phyloP scores from a whole-genome alignment of 2,329 filamentous ascomycete species.

The Neofusicoccum umdonicola region DNA sequence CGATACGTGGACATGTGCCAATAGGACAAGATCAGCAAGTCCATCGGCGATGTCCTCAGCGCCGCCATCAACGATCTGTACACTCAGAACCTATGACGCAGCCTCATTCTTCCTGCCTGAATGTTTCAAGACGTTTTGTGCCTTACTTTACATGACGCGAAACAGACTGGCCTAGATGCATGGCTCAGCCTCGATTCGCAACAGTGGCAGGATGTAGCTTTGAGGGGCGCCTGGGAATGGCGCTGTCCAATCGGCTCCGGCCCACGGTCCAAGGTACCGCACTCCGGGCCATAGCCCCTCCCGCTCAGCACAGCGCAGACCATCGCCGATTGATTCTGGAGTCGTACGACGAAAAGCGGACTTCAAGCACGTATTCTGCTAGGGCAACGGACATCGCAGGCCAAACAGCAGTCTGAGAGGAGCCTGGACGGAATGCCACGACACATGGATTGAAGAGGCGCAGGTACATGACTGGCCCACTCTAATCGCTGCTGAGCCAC shows the following conservation, averaged over 20 bases:
- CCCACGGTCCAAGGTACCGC: constrained; percentile 1
- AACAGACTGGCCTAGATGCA: not conserved
- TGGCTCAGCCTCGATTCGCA: not conserved
- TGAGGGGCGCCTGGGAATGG: not conserved
- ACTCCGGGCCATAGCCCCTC: not conserved
- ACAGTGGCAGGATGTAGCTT: not conserved
- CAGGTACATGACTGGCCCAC: not conserved
- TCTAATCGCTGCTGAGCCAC: not conserved
- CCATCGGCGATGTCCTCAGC: not conserved
- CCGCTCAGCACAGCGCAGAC: not conserved
- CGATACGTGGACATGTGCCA: not conserved
- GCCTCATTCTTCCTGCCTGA: not conserved
- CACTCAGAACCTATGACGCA: not conserved
- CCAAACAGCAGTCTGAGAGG: not conserved
- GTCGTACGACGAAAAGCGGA: constrained; percentile 7
- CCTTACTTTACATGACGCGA: not conserved
- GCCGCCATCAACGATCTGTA: not conserved
- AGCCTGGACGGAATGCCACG: not conserved
- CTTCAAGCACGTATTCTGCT: not conserved
- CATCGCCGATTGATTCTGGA: constrained; percentile 1
- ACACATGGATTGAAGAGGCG: not conserved
- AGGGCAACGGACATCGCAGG: not conserved
- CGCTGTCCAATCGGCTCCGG: not conserved
- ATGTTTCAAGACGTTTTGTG: not conserved
- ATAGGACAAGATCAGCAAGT: not conserved